These are phyloP conservation scores for Phytophthora cryptogea DNA, from an alignment of 352 stramenopile genomes.

Conservation along the genomic window DNA sequence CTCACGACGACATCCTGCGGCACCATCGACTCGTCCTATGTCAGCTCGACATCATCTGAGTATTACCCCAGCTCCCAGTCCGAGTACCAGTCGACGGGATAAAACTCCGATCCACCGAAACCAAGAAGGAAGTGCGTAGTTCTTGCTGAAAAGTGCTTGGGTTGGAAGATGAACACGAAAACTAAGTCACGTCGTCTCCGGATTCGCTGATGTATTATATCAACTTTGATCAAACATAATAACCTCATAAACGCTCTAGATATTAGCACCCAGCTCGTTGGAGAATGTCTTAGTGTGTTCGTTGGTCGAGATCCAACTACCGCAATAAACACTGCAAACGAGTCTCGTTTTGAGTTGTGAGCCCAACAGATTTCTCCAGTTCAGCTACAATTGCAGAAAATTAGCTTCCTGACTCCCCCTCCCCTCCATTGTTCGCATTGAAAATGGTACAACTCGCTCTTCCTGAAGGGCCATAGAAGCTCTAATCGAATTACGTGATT, in stretches of 20 bases:
- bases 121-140: not conserved
- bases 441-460: too few species aligned
- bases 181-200: too few species aligned
- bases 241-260: too few species aligned
- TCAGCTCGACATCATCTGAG: slow-evolving; percentile 13
- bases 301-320: not conserved
- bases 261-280: too few species aligned
- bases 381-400: not conserved
- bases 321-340: not conserved
- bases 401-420: not conserved
- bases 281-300: too few species aligned
- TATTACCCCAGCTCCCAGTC: slow-evolving; percentile 11
- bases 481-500: too few species aligned
- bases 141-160: too few species aligned
- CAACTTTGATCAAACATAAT: too few species aligned
- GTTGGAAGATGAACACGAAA: not conserved
- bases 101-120: not conserved
- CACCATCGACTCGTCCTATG: slow-evolving; percentile 15
- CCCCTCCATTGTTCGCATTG: too few species aligned
- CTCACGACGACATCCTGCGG: not conserved
- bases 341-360: not conserved
- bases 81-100: slow-evolving; percentile 11
- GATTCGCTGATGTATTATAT: too few species aligned
- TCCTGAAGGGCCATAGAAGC: too few species aligned
- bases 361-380: not conserved